Conservation (phyloP, 768 basidiomycete genomes). For the Amanita brunnescens region DNA sequence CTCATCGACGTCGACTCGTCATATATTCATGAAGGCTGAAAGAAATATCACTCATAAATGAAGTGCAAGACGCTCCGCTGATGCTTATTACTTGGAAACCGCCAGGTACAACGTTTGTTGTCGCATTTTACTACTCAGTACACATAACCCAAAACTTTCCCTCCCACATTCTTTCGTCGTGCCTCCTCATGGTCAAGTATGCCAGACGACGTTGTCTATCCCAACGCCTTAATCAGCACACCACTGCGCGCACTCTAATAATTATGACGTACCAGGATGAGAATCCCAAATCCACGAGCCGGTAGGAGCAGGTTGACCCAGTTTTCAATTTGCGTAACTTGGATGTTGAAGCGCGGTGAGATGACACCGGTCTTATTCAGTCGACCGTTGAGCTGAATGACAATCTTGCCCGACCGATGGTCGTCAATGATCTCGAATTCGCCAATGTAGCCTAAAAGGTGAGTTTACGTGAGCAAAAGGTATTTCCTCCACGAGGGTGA, state of each 20-base stretch:
- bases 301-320: constrained; percentile 98
- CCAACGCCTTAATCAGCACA: neutral
- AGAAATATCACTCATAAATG: too few species aligned
- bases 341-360: constrained; percentile 98
- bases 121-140: constrained; percentile 64
- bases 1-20: too few species aligned
- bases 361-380: constrained; percentile 99
- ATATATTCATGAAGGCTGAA: too few species aligned
- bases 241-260: too few species aligned
- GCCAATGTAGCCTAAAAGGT: constrained; percentile 79
- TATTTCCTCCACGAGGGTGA: too few species aligned
- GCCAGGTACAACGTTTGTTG: too few species aligned
- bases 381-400: constrained; percentile 95
- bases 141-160: constrained; percentile 88
- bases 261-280: constrained; percentile 89
- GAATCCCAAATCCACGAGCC: constrained; percentile 91
- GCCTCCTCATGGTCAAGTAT: constrained; percentile 99
- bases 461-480: constrained; percentile 11
- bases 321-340: constrained; percentile 82
- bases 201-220: constrained; percentile 90
- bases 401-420: constrained; percentile 96
- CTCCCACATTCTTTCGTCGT: constrained; percentile 95
- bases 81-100: too few species aligned
- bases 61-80: too few species aligned
- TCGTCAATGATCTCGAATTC: constrained; percentile 99